Conservation (phyloP, 805 yeast species). For the Starmerella geochares region DNA sequence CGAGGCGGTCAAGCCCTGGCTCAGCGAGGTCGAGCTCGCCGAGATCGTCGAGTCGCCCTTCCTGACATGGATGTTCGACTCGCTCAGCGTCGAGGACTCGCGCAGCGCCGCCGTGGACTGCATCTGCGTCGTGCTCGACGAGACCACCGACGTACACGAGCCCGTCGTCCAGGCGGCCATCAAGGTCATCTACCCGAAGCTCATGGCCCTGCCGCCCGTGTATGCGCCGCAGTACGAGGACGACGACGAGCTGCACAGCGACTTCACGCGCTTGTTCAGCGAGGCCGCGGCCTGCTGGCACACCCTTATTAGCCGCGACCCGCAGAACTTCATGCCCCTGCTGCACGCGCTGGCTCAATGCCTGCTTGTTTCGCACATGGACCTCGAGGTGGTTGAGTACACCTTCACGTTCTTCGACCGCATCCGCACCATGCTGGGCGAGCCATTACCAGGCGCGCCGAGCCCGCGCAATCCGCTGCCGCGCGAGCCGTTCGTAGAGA, state of each 20-base stretch:
- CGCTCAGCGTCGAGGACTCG: conserved; percentile 47
- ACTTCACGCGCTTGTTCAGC: conserved; percentile 48
- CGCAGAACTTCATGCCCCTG: conserved; percentile 58
- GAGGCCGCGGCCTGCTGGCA: conserved; percentile 97
- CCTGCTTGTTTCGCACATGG: conserved; percentile 57
- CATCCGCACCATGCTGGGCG: conserved; percentile 56
- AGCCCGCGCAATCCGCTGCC: conserved; percentile 30
- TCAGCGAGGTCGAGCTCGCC: conserved; percentile 69
- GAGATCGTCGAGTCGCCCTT: conserved; percentile 57
- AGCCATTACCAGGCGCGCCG: conserved; percentile 18
- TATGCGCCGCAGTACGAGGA: conserved; percentile 15
- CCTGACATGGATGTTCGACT: conserved; percentile 56
- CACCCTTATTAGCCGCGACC: conserved; percentile 63
- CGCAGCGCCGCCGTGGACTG: conserved; percentile 84
- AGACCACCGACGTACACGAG: conserved; percentile 59
- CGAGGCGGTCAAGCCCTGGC: conserved; percentile 82
- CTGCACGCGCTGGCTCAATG: conserved; percentile 64
- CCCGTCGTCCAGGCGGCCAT: conserved; percentile 40
- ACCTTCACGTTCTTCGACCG: conserved; percentile 89
- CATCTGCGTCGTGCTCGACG: conserved; percentile 66
- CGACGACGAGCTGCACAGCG: conserved; percentile 24
- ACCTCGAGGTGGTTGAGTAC: conserved; percentile 78
- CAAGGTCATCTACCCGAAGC: conserved; percentile 55
- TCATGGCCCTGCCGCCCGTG: conserved; percentile 37
- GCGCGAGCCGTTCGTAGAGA: conserved; percentile 41